Evolutionary conservation across 306 rosid species (phyloP).

Genomic region (Citrullus mucosospermus): DNA sequence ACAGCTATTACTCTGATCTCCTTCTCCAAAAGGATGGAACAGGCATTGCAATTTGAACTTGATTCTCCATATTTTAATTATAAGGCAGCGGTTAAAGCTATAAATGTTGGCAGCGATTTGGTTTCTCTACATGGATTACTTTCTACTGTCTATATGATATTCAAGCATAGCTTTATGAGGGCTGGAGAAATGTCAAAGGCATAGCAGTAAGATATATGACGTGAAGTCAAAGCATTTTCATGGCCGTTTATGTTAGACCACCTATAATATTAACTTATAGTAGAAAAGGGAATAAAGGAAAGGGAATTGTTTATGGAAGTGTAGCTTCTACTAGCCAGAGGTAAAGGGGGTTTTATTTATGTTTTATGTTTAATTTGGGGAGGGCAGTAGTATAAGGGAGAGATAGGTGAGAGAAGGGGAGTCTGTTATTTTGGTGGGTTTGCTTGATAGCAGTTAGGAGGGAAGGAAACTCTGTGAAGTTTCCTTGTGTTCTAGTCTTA

Average conservation of each 20-base stretch:
- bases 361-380: too few species aligned
- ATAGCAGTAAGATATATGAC: neutral
- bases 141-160: neutral
- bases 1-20: neutral
- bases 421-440: too few species aligned
- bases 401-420: too few species aligned
- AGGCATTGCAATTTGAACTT: neutral
- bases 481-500: too few species aligned
- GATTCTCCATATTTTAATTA: neutral
- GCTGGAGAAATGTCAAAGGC: neutral
- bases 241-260: neutral
- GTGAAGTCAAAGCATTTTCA: neutral
- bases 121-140: neutral
- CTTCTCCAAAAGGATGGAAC: neutral
- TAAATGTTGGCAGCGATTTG: neutral
- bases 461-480: too few species aligned
- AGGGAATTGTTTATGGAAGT: too few species aligned
- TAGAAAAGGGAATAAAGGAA: too few species aligned
- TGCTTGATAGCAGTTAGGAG: too few species aligned
- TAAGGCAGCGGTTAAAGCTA: neutral
- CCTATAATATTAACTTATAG: too few species aligned
- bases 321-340: too few species aligned
- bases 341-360: too few species aligned
- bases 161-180: neutral
- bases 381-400: too few species aligned